A percentile compares a stretch with the other conserved stretches of the same genome.
These are phyloP conservation scores for Acephala macrosclerotiorum DNA, from an alignment of 2,329 filamentous ascomycete genomes.

Conservation along the genomic window DNA sequence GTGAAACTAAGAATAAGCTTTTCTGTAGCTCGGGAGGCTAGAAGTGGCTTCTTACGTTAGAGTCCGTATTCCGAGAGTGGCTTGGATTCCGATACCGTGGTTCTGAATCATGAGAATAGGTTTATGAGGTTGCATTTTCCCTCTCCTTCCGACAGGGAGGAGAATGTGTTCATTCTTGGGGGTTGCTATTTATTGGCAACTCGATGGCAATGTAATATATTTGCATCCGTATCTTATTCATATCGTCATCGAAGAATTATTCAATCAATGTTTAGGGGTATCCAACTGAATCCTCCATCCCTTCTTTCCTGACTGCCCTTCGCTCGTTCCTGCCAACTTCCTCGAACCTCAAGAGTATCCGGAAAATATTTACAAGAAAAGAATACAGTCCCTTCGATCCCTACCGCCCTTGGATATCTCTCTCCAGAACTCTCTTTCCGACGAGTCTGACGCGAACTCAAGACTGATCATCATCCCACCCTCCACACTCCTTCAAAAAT, in stretches of 20 bases:
- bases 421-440: not conserved
- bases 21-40: not conserved
- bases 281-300: slow-evolving; percentile 5
- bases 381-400: not conserved
- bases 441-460: not conserved
- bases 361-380: slow-evolving; percentile 2
- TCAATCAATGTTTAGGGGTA: not conserved
- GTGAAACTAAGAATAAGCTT: slow-evolving; percentile 2
- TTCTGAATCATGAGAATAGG: not conserved
- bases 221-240: not conserved
- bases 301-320: not conserved
- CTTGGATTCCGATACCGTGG: slow-evolving; percentile 1
- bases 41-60: not conserved
- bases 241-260: slow-evolving; percentile 3
- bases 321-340: not conserved
- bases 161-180: not conserved
- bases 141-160: not conserved
- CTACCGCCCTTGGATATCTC: not conserved
- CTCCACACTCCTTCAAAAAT: slow-evolving; percentile 79
- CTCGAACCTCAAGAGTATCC: not conserved
- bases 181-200: not conserved
- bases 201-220: slow-evolving; percentile 1
- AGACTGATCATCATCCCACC: slow-evolving; percentile 69
- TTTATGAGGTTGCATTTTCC: not conserved
- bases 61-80: not conserved